Percentiles rank a stretch among this genome's conserved stretches.
phyloP scores from a whole-genome alignment of 2,329 filamentous ascomycete genomes.

The Ceratocystiopsis minuta region DNA sequence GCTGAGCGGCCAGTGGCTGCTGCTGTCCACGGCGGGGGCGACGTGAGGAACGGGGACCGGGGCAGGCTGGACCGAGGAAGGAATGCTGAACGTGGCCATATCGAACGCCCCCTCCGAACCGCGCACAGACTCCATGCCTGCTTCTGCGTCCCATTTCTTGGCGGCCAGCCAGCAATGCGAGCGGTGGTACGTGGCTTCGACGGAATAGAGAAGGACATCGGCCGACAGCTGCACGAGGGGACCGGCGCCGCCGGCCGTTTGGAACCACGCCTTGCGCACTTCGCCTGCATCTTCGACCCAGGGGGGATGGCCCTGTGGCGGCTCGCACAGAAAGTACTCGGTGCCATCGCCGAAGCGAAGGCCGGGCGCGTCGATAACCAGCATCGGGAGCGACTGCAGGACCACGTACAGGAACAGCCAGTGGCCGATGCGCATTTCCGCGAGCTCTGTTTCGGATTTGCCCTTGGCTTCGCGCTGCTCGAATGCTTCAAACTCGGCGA shows the following conservation, averaged over 20 bases:
- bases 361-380: slow-evolving; percentile 58
- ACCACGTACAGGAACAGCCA: slow-evolving; percentile 72
- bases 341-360: slow-evolving; percentile 51
- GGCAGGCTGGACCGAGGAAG: background rate
- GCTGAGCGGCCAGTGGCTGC: too few relatives aligned
- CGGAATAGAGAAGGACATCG: slow-evolving; percentile 42
- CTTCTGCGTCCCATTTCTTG: slow-evolving; percentile 22
- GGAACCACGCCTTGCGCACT: slow-evolving; percentile 55
- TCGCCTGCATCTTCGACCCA: slow-evolving; percentile 51
- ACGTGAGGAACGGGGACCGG: slow-evolving; percentile 1
- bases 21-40: slow-evolving; percentile 2
- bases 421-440: slow-evolving; percentile 54
- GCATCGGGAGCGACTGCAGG: slow-evolving; percentile 58
- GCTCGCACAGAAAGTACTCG: slow-evolving; percentile 68
- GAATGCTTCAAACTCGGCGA: slow-evolving; percentile 52
- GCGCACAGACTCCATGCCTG: background rate
- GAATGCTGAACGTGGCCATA: background rate
- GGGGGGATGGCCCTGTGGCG: slow-evolving; percentile 52
- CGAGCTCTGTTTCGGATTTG: slow-evolving; percentile 46
- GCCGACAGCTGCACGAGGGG: slow-evolving; percentile 39
- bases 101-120: slow-evolving; percentile 1
- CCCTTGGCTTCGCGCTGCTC: slow-evolving; percentile 47
- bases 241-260: slow-evolving; percentile 44
- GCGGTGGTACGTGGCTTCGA: slow-evolving; percentile 41
- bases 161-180: slow-evolving; percentile 38